Evolutionary conservation across 1,284 basidiomycete species (phyloP).

Genomic region (Austroboletus novae-zelandiae): DNA sequence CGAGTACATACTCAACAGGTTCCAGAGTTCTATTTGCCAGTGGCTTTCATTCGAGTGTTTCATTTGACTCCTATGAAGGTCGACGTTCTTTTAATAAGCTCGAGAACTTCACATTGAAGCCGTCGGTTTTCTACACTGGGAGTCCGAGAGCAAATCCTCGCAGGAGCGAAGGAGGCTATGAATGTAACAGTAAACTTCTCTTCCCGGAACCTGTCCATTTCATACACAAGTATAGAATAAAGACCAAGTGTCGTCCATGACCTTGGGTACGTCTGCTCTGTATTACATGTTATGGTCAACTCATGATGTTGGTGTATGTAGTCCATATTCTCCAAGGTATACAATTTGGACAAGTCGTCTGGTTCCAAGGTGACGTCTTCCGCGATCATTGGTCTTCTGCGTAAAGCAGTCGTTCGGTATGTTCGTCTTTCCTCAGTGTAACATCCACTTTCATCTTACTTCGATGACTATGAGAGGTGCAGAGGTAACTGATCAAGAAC

Average conservation of each 20-base stretch:
- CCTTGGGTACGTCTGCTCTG: conserved; percentile 35
- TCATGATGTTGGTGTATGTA: conserved; percentile 23
- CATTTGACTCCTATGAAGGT: conserved; percentile 28
- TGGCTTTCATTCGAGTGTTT: conserved; percentile 12
- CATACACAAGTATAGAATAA: conserved; percentile 41
- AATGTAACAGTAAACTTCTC: conserved; percentile 41
- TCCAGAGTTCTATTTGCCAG: conserved; percentile 4
- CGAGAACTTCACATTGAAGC: background rate
- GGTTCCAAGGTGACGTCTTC: conserved; percentile 43
- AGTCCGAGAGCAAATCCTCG: conserved; percentile 43
- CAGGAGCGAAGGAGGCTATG: conserved; percentile 57
- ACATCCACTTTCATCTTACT: background rate
- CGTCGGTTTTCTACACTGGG: conserved; percentile 30
- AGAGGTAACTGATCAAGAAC: background rate
- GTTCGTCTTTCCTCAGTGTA: conserved; percentile 40
- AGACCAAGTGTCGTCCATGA: conserved; percentile 52
- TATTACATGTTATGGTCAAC: background rate
- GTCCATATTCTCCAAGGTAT: conserved; percentile 68
- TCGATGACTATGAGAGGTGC: background rate
- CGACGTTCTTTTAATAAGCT: background rate
- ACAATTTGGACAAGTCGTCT: conserved; percentile 60
- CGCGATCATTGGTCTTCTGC: conserved; percentile 48
- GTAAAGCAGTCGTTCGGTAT: conserved; percentile 56
- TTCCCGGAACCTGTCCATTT: conserved; percentile 2
- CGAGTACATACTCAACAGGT: conserved; percentile 12